Conservation (phyloP, 2,329 filamentous ascomycete genomes). For the Biscogniauxia marginata region DNA sequence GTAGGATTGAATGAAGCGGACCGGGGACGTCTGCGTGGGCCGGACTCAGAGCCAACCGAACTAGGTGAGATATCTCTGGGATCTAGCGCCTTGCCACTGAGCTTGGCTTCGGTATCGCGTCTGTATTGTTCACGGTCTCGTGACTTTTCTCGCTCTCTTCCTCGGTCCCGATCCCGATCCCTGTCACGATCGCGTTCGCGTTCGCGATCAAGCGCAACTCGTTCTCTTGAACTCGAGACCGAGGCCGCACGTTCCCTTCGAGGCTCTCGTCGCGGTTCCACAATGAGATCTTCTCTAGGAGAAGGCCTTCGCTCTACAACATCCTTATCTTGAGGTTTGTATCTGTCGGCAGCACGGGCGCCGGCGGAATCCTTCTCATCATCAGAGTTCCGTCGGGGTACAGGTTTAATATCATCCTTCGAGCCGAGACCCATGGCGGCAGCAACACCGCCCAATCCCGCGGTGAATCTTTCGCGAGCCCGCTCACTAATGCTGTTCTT, state of each 20-base stretch:
- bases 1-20: slow-evolving; percentile 52
- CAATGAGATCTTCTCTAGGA: slow-evolving; percentile 21
- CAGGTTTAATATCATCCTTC: slow-evolving; percentile 38
- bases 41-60: slow-evolving; percentile 40
- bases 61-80: slow-evolving; percentile 40
- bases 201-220: slow-evolving; percentile 3
- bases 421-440: slow-evolving; percentile 45
- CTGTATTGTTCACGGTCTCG: slow-evolving; percentile 31
- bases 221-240: slow-evolving; percentile 20
- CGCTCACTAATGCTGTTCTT: slow-evolving; percentile 40
- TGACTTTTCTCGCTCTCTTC: slow-evolving; percentile 13
- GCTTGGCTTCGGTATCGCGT: slow-evolving; percentile 39
- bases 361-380: slow-evolving; percentile 25
- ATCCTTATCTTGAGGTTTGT: slow-evolving; percentile 30
- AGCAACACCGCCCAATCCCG: slow-evolving; percentile 48
- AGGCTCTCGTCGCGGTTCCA: slow-evolving; percentile 27
- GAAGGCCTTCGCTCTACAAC: slow-evolving; percentile 21
- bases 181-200: slow-evolving; percentile 15
- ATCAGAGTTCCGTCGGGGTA: slow-evolving; percentile 28
- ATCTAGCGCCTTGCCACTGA: slow-evolving; percentile 22
- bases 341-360: slow-evolving; percentile 27
- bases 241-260: slow-evolving; percentile 23
- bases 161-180: slow-evolving; percentile 20
- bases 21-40: slow-evolving; percentile 38
- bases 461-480: slow-evolving; percentile 47